Evolutionary conservation across 768 basidiomycete genomes (phyloP).

Genomic region (Tylopilus plumbeoviolaceoides): DNA sequence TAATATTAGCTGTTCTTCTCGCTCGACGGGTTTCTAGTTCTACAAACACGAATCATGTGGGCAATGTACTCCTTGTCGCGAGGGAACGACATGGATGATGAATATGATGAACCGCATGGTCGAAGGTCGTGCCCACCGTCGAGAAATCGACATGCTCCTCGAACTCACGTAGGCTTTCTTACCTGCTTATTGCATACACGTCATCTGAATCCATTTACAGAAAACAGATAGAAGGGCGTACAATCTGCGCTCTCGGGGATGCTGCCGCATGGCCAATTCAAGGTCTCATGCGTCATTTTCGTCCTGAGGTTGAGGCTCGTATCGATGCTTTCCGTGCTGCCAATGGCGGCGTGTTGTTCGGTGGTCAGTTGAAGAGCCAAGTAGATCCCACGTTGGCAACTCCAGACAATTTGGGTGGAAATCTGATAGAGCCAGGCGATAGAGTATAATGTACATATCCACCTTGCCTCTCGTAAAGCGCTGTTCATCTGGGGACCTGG

Average conservation of each 20-base stretch:
- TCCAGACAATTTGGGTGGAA: constrained; percentile 68
- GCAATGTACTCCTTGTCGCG: constrained; percentile 92
- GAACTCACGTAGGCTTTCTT: constrained; percentile 73
- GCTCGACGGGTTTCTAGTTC: constrained; percentile 50
- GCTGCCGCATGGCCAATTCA: constrained; percentile 99
- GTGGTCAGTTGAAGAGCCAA: constrained; percentile 68
- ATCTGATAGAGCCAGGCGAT: constrained; percentile 40
- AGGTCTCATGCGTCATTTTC: constrained; percentile 96
- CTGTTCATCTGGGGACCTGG: neutral
- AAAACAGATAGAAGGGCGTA: constrained; percentile 95
- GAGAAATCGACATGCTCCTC: constrained; percentile 98
- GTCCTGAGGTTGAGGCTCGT: constrained; percentile 89
- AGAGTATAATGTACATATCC: constrained; percentile 19
- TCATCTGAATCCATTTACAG: constrained; percentile 35
- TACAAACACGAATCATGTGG: constrained; percentile 99
- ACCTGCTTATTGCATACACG: neutral
- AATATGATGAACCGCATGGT: constrained; percentile 99
- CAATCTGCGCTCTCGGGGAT: constrained; percentile 95
- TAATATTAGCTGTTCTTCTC: neutral
- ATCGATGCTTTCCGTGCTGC: constrained; percentile 71
- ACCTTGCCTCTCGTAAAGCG: neutral
- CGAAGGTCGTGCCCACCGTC: constrained; percentile 82
- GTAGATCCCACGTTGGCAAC: constrained; percentile 67
- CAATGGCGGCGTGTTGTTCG: constrained; percentile 85
- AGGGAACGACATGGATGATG: constrained; percentile 99